A percentile compares a stretch with the other conserved stretches of the same genome.
These are phyloP conservation scores for Suhomyces yuchorum DNA, from an alignment of 1,139 yeast species.

Conservation along the genomic window DNA sequence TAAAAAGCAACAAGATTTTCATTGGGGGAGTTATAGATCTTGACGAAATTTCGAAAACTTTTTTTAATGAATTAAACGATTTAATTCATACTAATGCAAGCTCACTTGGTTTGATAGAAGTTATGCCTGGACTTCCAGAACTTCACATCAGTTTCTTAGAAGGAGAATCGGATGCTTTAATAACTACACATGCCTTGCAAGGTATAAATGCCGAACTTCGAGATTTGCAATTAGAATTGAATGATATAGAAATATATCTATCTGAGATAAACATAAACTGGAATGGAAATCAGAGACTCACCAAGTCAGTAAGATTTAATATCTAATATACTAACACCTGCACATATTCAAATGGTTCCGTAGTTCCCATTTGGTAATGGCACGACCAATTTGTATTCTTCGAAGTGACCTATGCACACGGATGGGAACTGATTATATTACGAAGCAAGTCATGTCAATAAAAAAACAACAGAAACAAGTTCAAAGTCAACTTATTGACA, in stretches of 20 bases:
- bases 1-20: conserved; percentile 11
- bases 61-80: conserved; percentile 12
- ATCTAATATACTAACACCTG: neutral
- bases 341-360: neutral
- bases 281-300: neutral
- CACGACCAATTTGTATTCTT: neutral
- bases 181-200: neutral
- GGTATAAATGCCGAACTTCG: conserved; percentile 8
- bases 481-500: conserved; percentile 47
- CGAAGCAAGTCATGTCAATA: conserved; percentile 20
- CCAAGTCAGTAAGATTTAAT: neutral
- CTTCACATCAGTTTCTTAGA: conserved; percentile 16
- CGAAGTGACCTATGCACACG: neutral
- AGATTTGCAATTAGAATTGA: conserved; percentile 8
- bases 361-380: neutral
- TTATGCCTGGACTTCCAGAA: neutral
- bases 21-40: conserved; percentile 15
- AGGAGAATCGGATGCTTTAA: conserved; percentile 9
- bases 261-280: conserved; percentile 6
- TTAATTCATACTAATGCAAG: conserved; percentile 11
- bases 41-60: conserved; percentile 1
- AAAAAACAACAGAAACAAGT: conserved; percentile 39
- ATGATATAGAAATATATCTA: conserved; percentile 10
- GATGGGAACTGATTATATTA: neutral
- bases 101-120: conserved; percentile 8